Base-by-base conservation (phyloP, 768 basidiomycete genomes). In the Cyclocybe aegerita region DNA sequence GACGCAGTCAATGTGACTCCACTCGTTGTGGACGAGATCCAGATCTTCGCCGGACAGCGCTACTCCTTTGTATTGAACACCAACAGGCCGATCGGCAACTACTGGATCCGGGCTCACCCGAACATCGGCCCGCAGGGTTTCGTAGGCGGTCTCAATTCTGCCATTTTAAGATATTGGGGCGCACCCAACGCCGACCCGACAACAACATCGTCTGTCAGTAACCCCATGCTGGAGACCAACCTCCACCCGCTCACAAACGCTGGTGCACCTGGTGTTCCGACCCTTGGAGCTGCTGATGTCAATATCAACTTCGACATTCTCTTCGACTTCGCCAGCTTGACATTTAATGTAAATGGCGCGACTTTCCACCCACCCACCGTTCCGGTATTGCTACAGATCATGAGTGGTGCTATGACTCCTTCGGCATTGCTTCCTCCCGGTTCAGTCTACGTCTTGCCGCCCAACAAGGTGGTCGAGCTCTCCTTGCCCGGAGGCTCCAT, bases 141-240 rank as follows among this genome's bases (percentile, higher is more conserved):
- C 41, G 52, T 12, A 9, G 59, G 59, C 15, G 80, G 80, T 14
- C 54, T 78, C 17, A 83, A 80, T 60, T 80, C 76, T 9, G 83
- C 79, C 1, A 80, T 82, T 40, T 63, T 82, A 7, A 72, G 77
- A 9, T 83, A 83, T 59, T 50, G 36, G 9, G 77, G 77, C 12
- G 78, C 77, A 0, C 52, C 66, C 1, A 42, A 36, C 9, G 53
- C 46, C 0, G 69, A 80, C 34, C 80, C 81, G 0, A 72, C 67
- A 0, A 73, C 72, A 1, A 62, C 46, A 2, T 62, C 68, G 5
- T 56, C 64, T 0, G 15, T 49, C 4, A 60, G 39, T 9, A 68
- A 60, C 12, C 66, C 61, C 0, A 55, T 79, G 23, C 37, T 65
- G 2, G 78, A 79, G 54, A 66, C 64, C 0, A 53, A 65, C 16